These are phyloP conservation scores for Colletotrichum cereale DNA, from an alignment of 2,329 filamentous ascomycete genomes.

Conservation along the genomic window DNA sequence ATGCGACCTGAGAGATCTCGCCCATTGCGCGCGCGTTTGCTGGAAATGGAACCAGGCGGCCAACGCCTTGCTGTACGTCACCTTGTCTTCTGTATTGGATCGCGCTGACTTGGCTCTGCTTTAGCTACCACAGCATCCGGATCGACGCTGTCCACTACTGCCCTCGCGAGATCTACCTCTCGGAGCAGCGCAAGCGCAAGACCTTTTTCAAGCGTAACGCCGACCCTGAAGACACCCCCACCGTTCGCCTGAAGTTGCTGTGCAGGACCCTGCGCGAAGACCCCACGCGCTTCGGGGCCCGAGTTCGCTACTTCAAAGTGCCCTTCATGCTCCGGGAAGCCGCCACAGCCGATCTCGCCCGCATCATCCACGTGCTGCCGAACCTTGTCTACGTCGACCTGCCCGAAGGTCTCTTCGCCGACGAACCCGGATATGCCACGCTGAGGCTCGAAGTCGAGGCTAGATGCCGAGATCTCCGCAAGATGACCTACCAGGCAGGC, in stretches of 20 bases:
- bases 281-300: conserved; percentile 73
- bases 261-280: conserved; percentile 86
- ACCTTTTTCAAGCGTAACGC: conserved; percentile 82
- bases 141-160: conserved; percentile 97
- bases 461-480: conserved; percentile 84
- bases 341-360: conserved; percentile 84
- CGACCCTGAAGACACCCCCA: conserved; percentile 83
- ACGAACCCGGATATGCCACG: conserved; percentile 80
- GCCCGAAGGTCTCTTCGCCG: conserved; percentile 87
- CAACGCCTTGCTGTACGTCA: conserved; percentile 71
- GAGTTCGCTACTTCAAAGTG: conserved; percentile 85
- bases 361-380: conserved; percentile 85
- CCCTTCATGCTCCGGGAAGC: conserved; percentile 96
- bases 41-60: conserved; percentile 75
- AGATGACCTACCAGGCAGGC: conserved; percentile 87
- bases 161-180: conserved; percentile 83
- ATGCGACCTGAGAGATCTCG: conserved; percentile 90
- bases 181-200: conserved; percentile 81
- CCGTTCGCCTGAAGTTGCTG: conserved; percentile 80
- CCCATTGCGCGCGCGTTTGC: conserved; percentile 81
- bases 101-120: conserved; percentile 37
- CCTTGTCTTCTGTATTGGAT: conserved; percentile 20
- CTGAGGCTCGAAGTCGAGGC: conserved; percentile 87
- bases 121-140: conserved; percentile 87
- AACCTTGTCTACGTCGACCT: conserved; percentile 92